Percentiles rank a stretch among this genome's conserved stretches.
Evolutionary conservation across 257 asterid species (phyloP).

Genomic region (Handroanthus guayacan): DNA sequence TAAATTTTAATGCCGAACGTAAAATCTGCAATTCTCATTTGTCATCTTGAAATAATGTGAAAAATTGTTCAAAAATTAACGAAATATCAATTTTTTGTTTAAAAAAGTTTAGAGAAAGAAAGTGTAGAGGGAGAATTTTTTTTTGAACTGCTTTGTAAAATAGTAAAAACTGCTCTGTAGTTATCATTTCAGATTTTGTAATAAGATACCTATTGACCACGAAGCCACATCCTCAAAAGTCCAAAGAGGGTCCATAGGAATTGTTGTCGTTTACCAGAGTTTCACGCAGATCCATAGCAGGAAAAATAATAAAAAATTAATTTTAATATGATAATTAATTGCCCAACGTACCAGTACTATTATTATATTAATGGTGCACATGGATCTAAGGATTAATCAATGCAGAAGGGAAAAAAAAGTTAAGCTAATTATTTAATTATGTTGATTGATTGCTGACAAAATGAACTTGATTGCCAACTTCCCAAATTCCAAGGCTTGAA

Average conservation of each 20-base stretch:
- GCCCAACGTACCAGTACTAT: not conserved
- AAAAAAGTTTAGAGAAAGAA: too few relatives aligned
- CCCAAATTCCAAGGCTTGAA: not conserved
- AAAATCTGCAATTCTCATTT: too few relatives aligned
- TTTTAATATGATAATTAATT: not conserved
- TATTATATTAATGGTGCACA: not conserved
- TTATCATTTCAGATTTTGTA: too few relatives aligned
- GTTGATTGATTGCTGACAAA: constrained; percentile 3
- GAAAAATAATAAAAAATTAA: too few relatives aligned
- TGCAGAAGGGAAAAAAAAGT: not conserved
- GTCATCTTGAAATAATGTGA: too few relatives aligned
- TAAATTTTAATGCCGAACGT: too few relatives aligned
- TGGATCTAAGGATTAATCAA: constrained; percentile 20
- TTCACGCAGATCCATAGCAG: constrained; percentile 26
- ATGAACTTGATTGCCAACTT: not conserved
- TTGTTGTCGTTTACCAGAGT: constrained; percentile 40
- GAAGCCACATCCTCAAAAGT: constrained; percentile 21
- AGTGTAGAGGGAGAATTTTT: too few relatives aligned
- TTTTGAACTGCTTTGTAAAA: too few relatives aligned
- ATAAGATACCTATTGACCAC: not conserved
- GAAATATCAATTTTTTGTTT: too few relatives aligned
- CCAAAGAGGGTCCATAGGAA: constrained; percentile 39
- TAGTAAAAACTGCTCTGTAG: too few relatives aligned
- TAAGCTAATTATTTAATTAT: not conserved
- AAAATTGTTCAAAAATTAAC: too few relatives aligned